phyloP scores from a whole-genome alignment of 1,284 basidiomycete species.

The Papiliotrema terrestris region DNA sequence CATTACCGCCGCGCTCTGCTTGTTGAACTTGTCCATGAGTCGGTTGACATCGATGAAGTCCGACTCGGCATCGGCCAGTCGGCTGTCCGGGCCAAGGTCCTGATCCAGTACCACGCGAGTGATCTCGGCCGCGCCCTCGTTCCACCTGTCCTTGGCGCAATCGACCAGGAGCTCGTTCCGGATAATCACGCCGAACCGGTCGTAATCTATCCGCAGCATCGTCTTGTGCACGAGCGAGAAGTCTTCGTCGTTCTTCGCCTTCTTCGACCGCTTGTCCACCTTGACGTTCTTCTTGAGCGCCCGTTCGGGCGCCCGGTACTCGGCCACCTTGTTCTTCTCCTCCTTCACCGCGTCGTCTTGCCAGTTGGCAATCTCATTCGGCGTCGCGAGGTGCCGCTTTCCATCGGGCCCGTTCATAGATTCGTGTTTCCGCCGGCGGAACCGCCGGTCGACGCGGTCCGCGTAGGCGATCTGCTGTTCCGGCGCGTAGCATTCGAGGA shows the following conservation, averaged over 20 bases:
- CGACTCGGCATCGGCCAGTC: constrained; percentile 59
- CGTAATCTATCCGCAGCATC: constrained; percentile 64
- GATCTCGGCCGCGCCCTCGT: constrained; percentile 66
- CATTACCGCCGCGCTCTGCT: constrained; percentile 19
- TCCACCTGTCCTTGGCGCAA: constrained; percentile 73
- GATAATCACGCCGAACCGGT: constrained; percentile 81
- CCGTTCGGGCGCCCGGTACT: constrained; percentile 27
- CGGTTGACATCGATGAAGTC: constrained; percentile 46
- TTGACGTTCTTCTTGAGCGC: constrained; percentile 19
- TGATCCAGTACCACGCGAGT: constrained; percentile 67
- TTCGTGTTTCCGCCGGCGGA: neutral
- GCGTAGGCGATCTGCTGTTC: constrained; percentile 29
- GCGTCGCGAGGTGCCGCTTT: too few relatives aligned
- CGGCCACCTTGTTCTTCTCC: constrained; percentile 25
- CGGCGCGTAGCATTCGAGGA: constrained; percentile 27
- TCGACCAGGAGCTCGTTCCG: constrained; percentile 77
- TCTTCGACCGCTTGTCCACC: constrained; percentile 25
- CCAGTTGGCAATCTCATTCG: constrained; percentile 36
- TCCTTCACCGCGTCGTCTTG: constrained; percentile 28
- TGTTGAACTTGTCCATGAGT: constrained; percentile 30
- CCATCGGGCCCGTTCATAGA: too few relatives aligned
- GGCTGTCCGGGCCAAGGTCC: constrained; percentile 38
- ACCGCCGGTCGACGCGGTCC: constrained; percentile 29
- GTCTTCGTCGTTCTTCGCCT: constrained; percentile 24
- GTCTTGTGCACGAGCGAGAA: constrained; percentile 26